Evolutionary conservation across 2,329 filamentous ascomycete genomes (phyloP).

Genomic region (Colletotrichum theobromicola): DNA sequence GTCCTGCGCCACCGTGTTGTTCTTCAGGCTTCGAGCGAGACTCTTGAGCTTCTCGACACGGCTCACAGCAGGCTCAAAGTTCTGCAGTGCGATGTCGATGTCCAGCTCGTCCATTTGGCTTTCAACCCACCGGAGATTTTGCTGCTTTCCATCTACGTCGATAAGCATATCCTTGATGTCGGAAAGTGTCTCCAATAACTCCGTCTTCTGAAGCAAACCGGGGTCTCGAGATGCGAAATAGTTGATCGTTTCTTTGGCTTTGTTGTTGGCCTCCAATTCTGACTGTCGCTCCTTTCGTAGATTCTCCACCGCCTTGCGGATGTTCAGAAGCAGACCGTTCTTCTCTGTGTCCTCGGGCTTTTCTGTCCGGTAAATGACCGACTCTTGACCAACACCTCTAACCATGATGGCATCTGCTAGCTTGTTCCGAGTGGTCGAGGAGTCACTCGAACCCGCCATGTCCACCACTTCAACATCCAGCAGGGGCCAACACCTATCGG

Average conservation of each 20-base stretch:
- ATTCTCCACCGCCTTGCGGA: conserved; percentile 92
- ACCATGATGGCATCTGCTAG: conserved; percentile 90
- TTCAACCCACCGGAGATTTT: conserved; percentile 95
- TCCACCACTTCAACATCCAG: conserved; percentile 93
- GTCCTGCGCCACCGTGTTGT: conserved; percentile 86
- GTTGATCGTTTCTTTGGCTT: conserved; percentile 82
- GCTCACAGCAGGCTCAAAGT: conserved; percentile 83
- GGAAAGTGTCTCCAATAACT: conserved; percentile 79
- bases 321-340: conserved; percentile 80
- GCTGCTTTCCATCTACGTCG: conserved; percentile 94
- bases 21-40: conserved; percentile 80
- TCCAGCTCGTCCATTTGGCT: conserved; percentile 94
- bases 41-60: conserved; percentile 85
- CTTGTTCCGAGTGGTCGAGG: conserved; percentile 58
- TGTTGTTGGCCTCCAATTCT: conserved; percentile 86
- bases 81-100: conserved; percentile 91
- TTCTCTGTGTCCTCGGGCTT: conserved; percentile 82
- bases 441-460: conserved; percentile 72
- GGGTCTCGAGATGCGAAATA: conserved; percentile 84
- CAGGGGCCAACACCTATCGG: conserved; percentile 92
- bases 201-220: conserved; percentile 77
- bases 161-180: conserved; percentile 87
- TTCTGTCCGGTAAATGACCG: conserved; percentile 92
- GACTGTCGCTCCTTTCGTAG: conserved; percentile 84
- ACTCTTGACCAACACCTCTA: conserved; percentile 82